A percentile compares a stretch with the other conserved stretches of the same genome.
phyloP scores from a whole-genome alignment of 305 asterid genomes.

The Fraxinus baroniana region DNA sequence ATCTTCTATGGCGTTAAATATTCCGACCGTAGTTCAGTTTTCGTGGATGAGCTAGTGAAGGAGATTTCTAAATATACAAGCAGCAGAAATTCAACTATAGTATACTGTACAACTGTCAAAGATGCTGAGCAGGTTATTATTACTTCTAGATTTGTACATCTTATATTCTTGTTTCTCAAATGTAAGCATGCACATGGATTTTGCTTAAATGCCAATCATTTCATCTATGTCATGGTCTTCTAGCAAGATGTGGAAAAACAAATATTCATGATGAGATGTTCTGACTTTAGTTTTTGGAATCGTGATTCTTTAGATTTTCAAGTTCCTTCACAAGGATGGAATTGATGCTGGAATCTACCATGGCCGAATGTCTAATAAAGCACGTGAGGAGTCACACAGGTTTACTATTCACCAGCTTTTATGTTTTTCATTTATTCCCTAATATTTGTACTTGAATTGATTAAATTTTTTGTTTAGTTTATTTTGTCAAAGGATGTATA shows the following conservation, averaged over 20 bases:
- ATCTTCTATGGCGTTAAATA: conserved; percentile 77
- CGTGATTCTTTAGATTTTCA: conserved; percentile 47
- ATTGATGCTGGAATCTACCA: conserved; percentile 80
- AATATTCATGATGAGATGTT: neutral
- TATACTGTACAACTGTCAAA: conserved; percentile 86
- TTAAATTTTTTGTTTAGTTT: neutral
- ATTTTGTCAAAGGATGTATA: conserved; percentile 5
- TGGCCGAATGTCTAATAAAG: conserved; percentile 80
- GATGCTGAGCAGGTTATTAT: conserved; percentile 71
- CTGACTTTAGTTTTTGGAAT: conserved; percentile 18
- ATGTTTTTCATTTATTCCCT: conserved; percentile 4
- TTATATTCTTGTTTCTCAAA: conserved; percentile 12
- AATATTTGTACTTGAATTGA: neutral
- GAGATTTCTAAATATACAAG: conserved; percentile 53
- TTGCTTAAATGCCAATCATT: conserved; percentile 2
- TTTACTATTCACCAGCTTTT: conserved; percentile 12
- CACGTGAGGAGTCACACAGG: conserved; percentile 85
- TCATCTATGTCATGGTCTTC: neutral
- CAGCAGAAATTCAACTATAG: conserved; percentile 61
- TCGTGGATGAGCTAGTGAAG: conserved; percentile 61
- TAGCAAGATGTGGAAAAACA: conserved; percentile 2
- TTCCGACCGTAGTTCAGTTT: conserved; percentile 51
- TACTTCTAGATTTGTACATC: conserved; percentile 17
- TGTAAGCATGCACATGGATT: conserved; percentile 7
- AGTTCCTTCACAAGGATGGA: conserved; percentile 54